phyloP scores from a whole-genome alignment of 306 rosid species.

The Nissolia schottii region DNA sequence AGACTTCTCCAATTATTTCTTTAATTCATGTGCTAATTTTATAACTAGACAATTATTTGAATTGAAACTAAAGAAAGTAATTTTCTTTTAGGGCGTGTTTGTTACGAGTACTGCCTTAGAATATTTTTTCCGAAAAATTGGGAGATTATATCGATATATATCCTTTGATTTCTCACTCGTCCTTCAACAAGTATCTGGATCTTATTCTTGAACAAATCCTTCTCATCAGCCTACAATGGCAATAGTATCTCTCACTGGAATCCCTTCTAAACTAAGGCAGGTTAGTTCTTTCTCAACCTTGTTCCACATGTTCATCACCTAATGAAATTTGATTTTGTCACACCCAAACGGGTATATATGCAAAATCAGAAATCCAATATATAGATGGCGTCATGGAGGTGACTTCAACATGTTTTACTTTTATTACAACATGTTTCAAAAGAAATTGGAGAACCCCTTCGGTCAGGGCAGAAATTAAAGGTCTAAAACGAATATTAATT shows the following conservation, averaged over 20 bases:
- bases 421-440: too few species aligned
- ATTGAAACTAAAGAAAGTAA: too few species aligned
- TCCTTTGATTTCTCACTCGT: not conserved
- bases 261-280: not conserved
- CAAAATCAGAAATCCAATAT: not conserved
- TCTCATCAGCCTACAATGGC: not conserved
- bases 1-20: too few species aligned
- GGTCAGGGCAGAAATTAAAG: not conserved
- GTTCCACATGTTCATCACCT: not conserved
- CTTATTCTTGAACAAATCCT: not conserved
- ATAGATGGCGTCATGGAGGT: constrained; percentile 12
- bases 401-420: constrained; percentile 10
- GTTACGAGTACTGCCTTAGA: too few species aligned
- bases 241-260: not conserved
- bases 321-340: too few species aligned
- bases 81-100: too few species aligned
- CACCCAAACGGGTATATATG: too few species aligned
- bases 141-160: too few species aligned
- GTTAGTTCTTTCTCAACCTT: not conserved
- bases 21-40: too few species aligned
- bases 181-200: not conserved
- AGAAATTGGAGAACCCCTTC: not conserved
- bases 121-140: too few species aligned
- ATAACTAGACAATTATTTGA: too few species aligned
- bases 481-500: not conserved